phyloP scores from a whole-genome alignment of 768 basidiomycete species.

The Rhodocollybia butyracea region DNA sequence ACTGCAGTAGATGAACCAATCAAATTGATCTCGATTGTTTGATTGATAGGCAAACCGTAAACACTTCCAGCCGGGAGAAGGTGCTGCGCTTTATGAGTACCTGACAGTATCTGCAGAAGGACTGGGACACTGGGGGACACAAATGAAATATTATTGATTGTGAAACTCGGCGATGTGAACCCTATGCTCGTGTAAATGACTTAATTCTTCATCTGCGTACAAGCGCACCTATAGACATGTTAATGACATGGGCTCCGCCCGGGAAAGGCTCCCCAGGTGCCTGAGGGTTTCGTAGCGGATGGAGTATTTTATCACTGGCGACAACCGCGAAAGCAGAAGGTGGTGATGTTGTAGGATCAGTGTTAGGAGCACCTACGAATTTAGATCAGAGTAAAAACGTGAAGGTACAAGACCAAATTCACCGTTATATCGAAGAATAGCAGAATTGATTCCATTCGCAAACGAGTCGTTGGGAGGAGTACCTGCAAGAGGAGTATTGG shows the following conservation, averaged over 20 bases:
- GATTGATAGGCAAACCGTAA: constrained; percentile 35
- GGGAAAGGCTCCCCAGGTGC: constrained; percentile 36
- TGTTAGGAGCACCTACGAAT: constrained; percentile 35
- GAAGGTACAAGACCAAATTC: too few relatives aligned
- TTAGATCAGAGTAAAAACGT: too few relatives aligned
- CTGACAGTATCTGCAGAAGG: constrained; percentile 43
- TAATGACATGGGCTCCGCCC: constrained; percentile 39
- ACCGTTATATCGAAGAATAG: constrained; percentile 40
- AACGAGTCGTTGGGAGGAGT: constrained; percentile 30
- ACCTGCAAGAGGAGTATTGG: constrained; percentile 24
- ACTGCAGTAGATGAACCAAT: constrained; percentile 11
- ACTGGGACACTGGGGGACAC: constrained; percentile 35
- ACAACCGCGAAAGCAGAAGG: constrained; percentile 7
- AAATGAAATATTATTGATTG: constrained; percentile 22
- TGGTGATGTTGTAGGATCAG: constrained; percentile 34
- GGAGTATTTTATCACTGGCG: constrained; percentile 25
- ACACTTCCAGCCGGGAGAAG: constrained; percentile 37
- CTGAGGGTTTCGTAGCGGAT: constrained; percentile 26
- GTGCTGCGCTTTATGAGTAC: constrained; percentile 28
- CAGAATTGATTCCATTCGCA: constrained; percentile 29
- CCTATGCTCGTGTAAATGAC: constrained; percentile 24
- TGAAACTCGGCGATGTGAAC: constrained; percentile 19
- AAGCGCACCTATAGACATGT: too few relatives aligned
- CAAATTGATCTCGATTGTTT: constrained; percentile 40
- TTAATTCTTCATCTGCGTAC: constrained; percentile 38